Evolutionary conservation across 2,329 filamentous ascomycete genomes (phyloP).

Genomic region (Epichloe gansuensis): DNA sequence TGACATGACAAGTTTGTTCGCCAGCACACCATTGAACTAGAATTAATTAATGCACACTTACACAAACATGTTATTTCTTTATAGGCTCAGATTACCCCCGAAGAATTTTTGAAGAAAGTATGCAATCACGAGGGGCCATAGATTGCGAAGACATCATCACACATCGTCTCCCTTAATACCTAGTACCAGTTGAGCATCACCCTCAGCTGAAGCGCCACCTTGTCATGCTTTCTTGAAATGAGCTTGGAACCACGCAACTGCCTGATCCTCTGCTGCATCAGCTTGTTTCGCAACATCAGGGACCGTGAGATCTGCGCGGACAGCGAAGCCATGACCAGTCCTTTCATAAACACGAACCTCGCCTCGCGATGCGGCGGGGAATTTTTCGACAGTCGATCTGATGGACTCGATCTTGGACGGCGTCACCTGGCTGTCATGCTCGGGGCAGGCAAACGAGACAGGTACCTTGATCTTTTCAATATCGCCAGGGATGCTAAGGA

Average conservation of each 20-base stretch:
- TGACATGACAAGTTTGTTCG: too few species aligned
- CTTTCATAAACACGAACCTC: constrained; percentile 25
- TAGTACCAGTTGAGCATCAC: too few species aligned
- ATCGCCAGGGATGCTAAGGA: constrained; percentile 33
- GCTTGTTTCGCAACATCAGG: constrained; percentile 16
- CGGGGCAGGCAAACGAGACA: constrained; percentile 32
- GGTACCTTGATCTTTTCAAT: constrained; percentile 31
- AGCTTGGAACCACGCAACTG: constrained; percentile 21
- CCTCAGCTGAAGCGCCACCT: too few species aligned
- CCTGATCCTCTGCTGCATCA: constrained; percentile 20
- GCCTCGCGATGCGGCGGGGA: constrained; percentile 19
- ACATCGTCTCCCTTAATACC: too few species aligned
- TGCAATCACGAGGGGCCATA: too few species aligned
- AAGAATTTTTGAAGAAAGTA: too few species aligned
- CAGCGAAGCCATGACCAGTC: constrained; percentile 29
- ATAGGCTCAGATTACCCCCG: too few species aligned
- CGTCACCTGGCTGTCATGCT: constrained; percentile 29
- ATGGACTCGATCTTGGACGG: constrained; percentile 18
- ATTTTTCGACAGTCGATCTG: constrained; percentile 21
- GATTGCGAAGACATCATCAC: too few species aligned
- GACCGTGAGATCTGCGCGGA: constrained; percentile 18
- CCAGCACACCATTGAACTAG: too few species aligned
- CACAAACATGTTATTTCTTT: too few species aligned
- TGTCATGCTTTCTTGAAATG: constrained; percentile 8
- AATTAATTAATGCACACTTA: too few species aligned